Base-by-base conservation (phyloP, 371 early-diverging fungal species). In the Mucor velutinosus region DNA sequence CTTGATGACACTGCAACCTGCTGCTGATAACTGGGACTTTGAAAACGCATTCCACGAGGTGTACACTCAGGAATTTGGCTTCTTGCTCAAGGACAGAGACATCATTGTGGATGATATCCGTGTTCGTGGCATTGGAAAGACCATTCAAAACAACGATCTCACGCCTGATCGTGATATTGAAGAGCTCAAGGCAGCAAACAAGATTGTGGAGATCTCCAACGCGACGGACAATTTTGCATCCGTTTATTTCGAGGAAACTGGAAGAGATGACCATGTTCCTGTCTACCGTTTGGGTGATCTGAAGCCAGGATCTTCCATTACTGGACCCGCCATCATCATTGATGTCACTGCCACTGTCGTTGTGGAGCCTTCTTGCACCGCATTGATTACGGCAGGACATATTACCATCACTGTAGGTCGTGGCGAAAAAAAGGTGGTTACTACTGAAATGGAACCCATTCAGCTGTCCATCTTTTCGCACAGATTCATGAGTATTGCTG, bases 401-500 rank as follows among this genome's bases (percentile, higher is more conserved):
- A 88, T 96, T 15, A 92, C 93, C 2, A 88, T 96, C 57, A 84
- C 85, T 0, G 82, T 86, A 8, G 89, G 86, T 25, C 77, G 80
- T 55, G 84, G 79, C 5, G 76, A 78, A 60, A 73, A 75, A 63
- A 73, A 78, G 29, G 73, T 75, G 60, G 77, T 83, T 0, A 85
- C 87, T 0, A 87, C 87, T 4, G 88, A 83, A 64, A 75, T 82
- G 73, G 95, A 95, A 61, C 94, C 95, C 27, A 94, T 97, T 62
- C 91, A 90, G 76, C 82, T 98, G 10, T 89, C 95, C 3, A 92
- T 98, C 19, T 96, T 98, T 74, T 92, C 93, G 0, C 96, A 97
- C 80, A 89, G 99, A 4, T 98, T 98, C 71, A 98, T 98, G 99
- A 88, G 90, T 63, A 97, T 98, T 76, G 99, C 98, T 14, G 97